These are phyloP conservation scores for Carex arenaria DNA, from an alignment of 202 grass and related monocot species.

Conservation along the genomic window DNA sequence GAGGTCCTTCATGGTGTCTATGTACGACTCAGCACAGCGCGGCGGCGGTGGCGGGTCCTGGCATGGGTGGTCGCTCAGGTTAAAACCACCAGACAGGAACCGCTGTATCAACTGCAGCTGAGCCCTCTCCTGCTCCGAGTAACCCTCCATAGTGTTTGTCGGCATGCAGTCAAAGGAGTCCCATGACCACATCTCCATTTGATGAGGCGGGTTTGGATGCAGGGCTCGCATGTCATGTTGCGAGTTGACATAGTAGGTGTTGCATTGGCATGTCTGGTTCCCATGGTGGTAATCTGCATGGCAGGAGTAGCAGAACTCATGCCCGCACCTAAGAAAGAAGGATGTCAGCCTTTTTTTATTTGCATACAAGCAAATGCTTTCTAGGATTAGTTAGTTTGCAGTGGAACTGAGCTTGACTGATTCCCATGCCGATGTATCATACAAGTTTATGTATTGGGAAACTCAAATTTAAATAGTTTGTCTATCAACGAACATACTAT, in stretches of 20 bases:
- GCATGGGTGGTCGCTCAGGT: slow-evolving; percentile 64
- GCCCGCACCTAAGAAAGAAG: slow-evolving; percentile 67
- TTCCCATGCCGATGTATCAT: neutral
- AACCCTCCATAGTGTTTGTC: slow-evolving; percentile 48
- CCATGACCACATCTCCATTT: slow-evolving; percentile 83
- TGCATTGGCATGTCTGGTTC: slow-evolving; percentile 80
- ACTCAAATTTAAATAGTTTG: neutral
- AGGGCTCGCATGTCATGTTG: slow-evolving; percentile 9
- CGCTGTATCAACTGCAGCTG: slow-evolving; percentile 89
- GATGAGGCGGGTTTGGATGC: slow-evolving; percentile 28
- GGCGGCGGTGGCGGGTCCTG: neutral
- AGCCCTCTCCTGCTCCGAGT: slow-evolving; percentile 92
- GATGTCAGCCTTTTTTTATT: slow-evolving; percentile 26
- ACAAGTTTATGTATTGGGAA: neutral
- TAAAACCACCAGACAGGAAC: slow-evolving; percentile 77
- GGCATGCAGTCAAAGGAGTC: slow-evolving; percentile 83
- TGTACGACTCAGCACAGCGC: slow-evolving; percentile 57
- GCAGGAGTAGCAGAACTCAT: slow-evolving; percentile 97
- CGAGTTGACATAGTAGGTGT: slow-evolving; percentile 54
- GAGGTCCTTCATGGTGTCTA: slow-evolving; percentile 96
- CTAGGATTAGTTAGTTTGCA: neutral
- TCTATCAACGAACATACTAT: neutral
- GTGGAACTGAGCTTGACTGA: neutral
- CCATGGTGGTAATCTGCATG: slow-evolving; percentile 60
- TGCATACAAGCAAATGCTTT: neutral